Percentiles rank a stretch among this genome's conserved stretches.
phyloP scores from a whole-genome alignment of 2,329 filamentous ascomycete genomes.

The Colletotrichum lindemuthianum region DNA sequence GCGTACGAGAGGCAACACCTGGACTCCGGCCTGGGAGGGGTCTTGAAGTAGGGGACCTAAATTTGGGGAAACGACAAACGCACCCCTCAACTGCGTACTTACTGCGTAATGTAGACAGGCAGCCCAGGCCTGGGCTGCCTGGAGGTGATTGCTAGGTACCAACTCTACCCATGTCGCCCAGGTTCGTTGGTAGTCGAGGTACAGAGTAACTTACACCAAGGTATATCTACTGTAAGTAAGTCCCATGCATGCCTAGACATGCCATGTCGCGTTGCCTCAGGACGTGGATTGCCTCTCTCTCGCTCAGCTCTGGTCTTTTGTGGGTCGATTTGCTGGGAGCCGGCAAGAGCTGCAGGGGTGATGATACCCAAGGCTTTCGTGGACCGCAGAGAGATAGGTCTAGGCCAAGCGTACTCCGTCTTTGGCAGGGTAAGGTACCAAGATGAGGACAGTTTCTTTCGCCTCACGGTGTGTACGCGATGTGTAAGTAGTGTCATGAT shows the following conservation, averaged over 20 bases:
- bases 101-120: neutral
- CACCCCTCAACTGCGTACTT: conserved; percentile 9
- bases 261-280: neutral
- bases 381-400: neutral
- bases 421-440: conserved; percentile 5
- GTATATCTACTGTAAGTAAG: no score
- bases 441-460: neutral
- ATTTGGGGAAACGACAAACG: conserved; percentile 11
- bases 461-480: no score
- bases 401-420: neutral
- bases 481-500: no score
- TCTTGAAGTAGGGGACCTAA: conserved; percentile 3
- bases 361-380: neutral
- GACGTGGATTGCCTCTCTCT: neutral
- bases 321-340: neutral
- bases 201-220: no score
- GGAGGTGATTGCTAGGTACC: no score
- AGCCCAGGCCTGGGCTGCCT: no score
- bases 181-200: no score
- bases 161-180: no score
- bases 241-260: no score
- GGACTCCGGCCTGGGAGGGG: conserved; percentile 1
- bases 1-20: conserved; percentile 10
- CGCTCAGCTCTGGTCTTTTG: neutral
- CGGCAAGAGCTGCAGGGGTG: conserved; percentile 8